phyloP scores from a whole-genome alignment of 202 grass and related monocot genomes.

The Panicum virgatum region DNA sequence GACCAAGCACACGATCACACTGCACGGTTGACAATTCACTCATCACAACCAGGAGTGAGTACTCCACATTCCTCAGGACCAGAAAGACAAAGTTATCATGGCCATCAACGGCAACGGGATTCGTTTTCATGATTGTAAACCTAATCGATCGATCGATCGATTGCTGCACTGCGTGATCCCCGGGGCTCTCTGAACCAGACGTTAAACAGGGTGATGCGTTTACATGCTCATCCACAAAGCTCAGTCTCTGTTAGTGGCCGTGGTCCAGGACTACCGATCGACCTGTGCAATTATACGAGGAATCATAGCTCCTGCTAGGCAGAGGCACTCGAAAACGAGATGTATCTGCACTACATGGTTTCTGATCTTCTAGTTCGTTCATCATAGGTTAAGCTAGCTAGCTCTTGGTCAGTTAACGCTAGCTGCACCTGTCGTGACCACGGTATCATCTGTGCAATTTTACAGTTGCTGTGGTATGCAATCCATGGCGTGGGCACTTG shows the following conservation, averaged over 20 bases:
- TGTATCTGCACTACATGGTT: neutral
- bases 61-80: no score
- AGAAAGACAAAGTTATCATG: conserved; percentile 42
- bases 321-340: neutral
- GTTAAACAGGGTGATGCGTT: neutral
- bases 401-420: conserved; percentile 16
- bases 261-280: conserved; percentile 2
- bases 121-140: conserved; percentile 13
- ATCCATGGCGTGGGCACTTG: neutral
- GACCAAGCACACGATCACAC: no score
- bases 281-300: neutral
- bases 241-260: neutral
- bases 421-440: neutral
- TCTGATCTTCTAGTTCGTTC: neutral
- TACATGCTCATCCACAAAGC: neutral
- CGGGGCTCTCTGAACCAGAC: neutral
- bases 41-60: no score
- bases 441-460: neutral
- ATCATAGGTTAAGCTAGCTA: neutral
- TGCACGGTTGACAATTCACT: no score
- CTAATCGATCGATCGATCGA: neutral
- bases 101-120: conserved; percentile 2
- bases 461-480: neutral
- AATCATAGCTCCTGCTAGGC: neutral
- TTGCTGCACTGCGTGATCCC: neutral